phyloP scores from a whole-genome alignment of 331 rosid genomes.

The Erythrophleum ivorense region DNA sequence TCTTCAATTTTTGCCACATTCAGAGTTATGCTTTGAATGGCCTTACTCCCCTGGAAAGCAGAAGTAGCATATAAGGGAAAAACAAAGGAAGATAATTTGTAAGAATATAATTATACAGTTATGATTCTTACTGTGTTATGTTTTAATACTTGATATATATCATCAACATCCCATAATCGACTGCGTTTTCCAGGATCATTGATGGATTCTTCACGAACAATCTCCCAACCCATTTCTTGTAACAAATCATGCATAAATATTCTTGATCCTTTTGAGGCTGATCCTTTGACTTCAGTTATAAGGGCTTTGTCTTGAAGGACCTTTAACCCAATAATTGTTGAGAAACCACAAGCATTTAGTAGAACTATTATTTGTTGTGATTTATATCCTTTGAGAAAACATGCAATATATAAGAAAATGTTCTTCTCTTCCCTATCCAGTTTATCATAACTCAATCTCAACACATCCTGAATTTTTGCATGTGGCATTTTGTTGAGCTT shows the following conservation, averaged over 20 bases:
- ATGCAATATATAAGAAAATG: neutral
- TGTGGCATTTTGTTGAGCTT: neutral
- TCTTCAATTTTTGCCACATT: constrained; percentile 27
- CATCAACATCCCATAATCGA: constrained; percentile 34
- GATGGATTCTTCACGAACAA: constrained; percentile 36
- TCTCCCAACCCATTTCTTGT: constrained; percentile 40
- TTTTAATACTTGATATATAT: constrained; percentile 34
- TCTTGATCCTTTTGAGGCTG: neutral
- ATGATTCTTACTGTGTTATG: constrained; percentile 34
- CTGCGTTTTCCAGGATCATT: constrained; percentile 36
- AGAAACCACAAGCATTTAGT: constrained; percentile 46
- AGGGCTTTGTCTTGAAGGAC: constrained; percentile 44
- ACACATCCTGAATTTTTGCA: neutral
- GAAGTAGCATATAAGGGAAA: no score
- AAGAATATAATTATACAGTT: neutral
- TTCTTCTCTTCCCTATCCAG: neutral
- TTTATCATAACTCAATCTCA: neutral
- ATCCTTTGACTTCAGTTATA: no score
- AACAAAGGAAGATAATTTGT: no score
- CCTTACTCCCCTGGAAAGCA: constrained; percentile 35
- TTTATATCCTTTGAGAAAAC: neutral
- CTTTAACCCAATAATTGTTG: constrained; percentile 34
- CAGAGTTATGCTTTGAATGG: constrained; percentile 46
- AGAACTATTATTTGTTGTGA: neutral
- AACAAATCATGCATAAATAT: constrained; percentile 42